These are phyloP conservation scores for Thalassiosira exigua DNA, from an alignment of 352 stramenopile genomes.

Conservation along the genomic window DNA sequence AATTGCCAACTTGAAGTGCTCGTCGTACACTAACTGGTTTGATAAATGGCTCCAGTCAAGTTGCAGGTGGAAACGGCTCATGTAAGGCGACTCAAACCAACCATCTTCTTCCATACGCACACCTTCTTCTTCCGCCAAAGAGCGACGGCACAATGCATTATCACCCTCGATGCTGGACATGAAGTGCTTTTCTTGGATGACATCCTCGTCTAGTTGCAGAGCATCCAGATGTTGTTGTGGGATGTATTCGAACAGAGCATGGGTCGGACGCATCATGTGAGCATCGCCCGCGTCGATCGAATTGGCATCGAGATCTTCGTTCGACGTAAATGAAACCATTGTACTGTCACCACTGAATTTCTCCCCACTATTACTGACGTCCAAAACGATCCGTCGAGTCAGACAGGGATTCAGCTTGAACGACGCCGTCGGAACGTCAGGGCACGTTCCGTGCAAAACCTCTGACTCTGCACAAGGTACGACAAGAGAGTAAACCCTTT, in stretches of 20 bases:
- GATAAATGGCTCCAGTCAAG: constrained; percentile 95
- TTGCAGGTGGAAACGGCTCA: constrained; percentile 91
- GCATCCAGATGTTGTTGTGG: constrained; percentile 24
- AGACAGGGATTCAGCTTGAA: constrained; percentile 85
- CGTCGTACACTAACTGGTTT: constrained; percentile 90
- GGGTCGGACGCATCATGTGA: constrained; percentile 39
- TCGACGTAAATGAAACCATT: constrained; percentile 60
- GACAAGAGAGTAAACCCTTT: constrained; percentile 66
- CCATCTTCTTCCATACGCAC: constrained; percentile 86
- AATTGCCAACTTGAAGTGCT: constrained; percentile 95
- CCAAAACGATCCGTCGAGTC: constrained; percentile 69
- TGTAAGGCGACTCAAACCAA: constrained; percentile 91
- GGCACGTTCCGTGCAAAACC: constrained; percentile 46
- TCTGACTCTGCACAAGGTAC: constrained; percentile 67
- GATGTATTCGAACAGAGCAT: constrained; percentile 52
- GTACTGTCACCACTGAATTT: constrained; percentile 80
- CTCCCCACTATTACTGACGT: constrained; percentile 75
- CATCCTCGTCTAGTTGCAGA: constrained; percentile 38
- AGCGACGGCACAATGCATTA: constrained; percentile 52
- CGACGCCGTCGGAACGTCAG: constrained; percentile 36
- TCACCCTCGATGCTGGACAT: constrained; percentile 65
- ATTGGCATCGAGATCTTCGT: background rate
- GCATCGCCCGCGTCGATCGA: constrained; percentile 10
- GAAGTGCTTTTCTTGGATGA: constrained; percentile 53
- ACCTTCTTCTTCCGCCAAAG: constrained; percentile 86